A percentile compares a stretch with the other conserved stretches of the same genome.
Evolutionary conservation across 2,329 filamentous ascomycete genomes (phyloP).

Genomic region (Colletotrichum orchidophilum): DNA sequence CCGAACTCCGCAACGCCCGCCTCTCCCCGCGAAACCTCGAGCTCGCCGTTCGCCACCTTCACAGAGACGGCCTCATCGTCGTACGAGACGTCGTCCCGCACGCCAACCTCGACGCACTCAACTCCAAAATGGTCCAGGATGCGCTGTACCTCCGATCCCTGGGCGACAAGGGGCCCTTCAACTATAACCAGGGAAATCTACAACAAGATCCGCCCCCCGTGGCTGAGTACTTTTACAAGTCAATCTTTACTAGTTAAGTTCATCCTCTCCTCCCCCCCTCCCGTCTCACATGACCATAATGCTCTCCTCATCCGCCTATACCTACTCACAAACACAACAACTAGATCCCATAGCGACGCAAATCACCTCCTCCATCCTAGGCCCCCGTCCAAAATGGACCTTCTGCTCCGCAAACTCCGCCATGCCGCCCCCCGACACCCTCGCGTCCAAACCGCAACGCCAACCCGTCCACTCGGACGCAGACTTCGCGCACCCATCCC

Average conservation of each 20-base stretch:
- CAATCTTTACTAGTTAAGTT: slow-evolving; percentile 62
- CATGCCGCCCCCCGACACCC: slow-evolving; percentile 57
- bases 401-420: slow-evolving; percentile 68
- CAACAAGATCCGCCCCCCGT: slow-evolving; percentile 68
- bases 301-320: neutral
- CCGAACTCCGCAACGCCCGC: neutral
- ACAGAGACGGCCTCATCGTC: slow-evolving; percentile 65
- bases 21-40: slow-evolving; percentile 62
- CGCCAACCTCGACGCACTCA: slow-evolving; percentile 61
- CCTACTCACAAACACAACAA: neutral
- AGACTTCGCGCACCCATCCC: slow-evolving; percentile 63
- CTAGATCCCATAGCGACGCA: slow-evolving; percentile 65
- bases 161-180: slow-evolving; percentile 66
- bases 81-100: slow-evolving; percentile 62
- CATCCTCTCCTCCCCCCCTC: neutral
- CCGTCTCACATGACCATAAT: neutral
- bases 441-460: slow-evolving; percentile 45
- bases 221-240: slow-evolving; percentile 55
- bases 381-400: slow-evolving; percentile 63
- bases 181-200: slow-evolving; percentile 70
- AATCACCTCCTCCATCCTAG: slow-evolving; percentile 63
- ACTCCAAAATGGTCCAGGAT: slow-evolving; percentile 68
- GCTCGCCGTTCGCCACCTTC: slow-evolving; percentile 59
- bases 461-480: slow-evolving; percentile 69
- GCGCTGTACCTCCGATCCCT: slow-evolving; percentile 59